Evolutionary conservation across 805 yeast genomes (phyloP).

Genomic region (Scheffersomyces stipitis): DNA sequence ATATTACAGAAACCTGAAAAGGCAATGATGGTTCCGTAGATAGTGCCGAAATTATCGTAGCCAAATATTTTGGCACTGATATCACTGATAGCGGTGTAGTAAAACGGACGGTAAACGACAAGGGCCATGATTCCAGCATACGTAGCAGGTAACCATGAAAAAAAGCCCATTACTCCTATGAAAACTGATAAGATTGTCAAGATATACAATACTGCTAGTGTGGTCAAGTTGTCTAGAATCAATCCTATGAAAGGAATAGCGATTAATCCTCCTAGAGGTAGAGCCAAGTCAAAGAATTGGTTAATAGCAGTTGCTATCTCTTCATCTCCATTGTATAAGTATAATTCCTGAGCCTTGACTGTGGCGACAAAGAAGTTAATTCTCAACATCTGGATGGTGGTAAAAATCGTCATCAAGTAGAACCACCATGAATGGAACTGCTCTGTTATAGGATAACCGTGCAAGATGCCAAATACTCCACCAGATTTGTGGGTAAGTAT

Average conservation of each 20-base stretch:
- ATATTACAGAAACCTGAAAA: slow-evolving; percentile 80
- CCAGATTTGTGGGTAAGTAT: slow-evolving; percentile 54
- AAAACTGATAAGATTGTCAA: slow-evolving; percentile 54
- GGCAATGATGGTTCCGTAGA: slow-evolving; percentile 84
- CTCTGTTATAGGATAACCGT: slow-evolving; percentile 51
- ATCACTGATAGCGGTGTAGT: slow-evolving; percentile 90
- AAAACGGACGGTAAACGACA: slow-evolving; percentile 87
- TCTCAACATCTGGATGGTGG: slow-evolving; percentile 86
- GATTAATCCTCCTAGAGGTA: slow-evolving; percentile 84
- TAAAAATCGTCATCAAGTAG: slow-evolving; percentile 69
- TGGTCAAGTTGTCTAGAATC: slow-evolving; percentile 70
- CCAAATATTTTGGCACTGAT: slow-evolving; percentile 93
- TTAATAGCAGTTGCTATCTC: slow-evolving; percentile 47
- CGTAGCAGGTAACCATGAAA: slow-evolving; percentile 56
- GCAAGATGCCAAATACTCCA: slow-evolving; percentile 54
- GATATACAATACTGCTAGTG: slow-evolving; percentile 54
- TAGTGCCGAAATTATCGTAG: slow-evolving; percentile 85
- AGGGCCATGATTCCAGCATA: slow-evolving; percentile 67
- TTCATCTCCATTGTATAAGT: slow-evolving; percentile 51
- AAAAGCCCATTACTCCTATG: slow-evolving; percentile 72
- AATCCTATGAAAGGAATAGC: slow-evolving; percentile 88
- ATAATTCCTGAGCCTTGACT: slow-evolving; percentile 76
- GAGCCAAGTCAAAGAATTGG: slow-evolving; percentile 77
- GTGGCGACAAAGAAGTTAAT: slow-evolving; percentile 94
- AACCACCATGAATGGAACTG: slow-evolving; percentile 75